phyloP scores from a whole-genome alignment of 2,329 filamentous ascomycete species.

The Fusarium marasasianum region DNA sequence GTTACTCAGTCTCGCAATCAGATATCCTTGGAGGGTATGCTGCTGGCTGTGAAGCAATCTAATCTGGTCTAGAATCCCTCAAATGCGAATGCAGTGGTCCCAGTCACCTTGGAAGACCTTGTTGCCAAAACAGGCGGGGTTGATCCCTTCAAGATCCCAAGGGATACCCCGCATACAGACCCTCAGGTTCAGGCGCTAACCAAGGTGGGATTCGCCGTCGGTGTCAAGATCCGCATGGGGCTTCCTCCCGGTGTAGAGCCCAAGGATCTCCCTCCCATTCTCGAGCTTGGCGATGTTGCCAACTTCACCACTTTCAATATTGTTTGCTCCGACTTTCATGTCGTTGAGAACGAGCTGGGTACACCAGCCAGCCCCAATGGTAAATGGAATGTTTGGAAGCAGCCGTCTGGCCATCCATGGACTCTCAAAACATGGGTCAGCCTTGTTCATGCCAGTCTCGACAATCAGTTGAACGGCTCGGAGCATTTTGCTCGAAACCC shows the following conservation, averaged over 20 bases:
- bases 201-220: not conserved
- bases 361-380: accelerated
- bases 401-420: not conserved
- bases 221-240: not conserved
- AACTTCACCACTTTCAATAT: not conserved
- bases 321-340: not conserved
- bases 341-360: not conserved
- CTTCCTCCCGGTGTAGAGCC: not conserved
- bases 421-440: not conserved
- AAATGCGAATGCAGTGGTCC: not conserved
- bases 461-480: not conserved
- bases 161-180: not conserved
- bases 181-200: not conserved
- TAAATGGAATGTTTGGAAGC: not conserved
- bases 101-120: not conserved
- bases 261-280: not conserved
- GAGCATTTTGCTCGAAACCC: accelerated
- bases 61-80: not conserved
- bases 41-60: accelerated
- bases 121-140: not conserved
- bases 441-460: not conserved
- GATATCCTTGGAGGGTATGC: accelerated
- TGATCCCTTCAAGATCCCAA: not conserved
- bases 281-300: not conserved
- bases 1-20: not conserved